Conservation (phyloP, 202 grass and related monocot species). For the Brachypodium distachyon region DNA sequence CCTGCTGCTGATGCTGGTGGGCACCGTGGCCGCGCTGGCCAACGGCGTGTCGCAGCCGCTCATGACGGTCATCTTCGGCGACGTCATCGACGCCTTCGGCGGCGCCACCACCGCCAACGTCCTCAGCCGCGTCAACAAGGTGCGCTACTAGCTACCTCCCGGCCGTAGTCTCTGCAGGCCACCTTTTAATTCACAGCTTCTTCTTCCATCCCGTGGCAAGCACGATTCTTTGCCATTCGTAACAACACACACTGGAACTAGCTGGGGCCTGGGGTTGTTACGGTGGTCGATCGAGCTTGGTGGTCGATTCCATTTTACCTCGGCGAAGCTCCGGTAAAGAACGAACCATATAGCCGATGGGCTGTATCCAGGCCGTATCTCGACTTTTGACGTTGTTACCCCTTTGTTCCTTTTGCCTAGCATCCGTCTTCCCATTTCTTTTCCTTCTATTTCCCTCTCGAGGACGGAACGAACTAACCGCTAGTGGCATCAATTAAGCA, state of each 20-base stretch:
- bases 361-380: background rate
- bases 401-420: background rate
- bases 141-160: conserved; percentile 3
- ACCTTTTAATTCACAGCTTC: no score
- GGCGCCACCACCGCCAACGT: conserved; percentile 6
- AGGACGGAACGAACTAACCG: background rate
- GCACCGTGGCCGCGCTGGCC: conserved; percentile 40
- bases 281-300: background rate
- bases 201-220: background rate
- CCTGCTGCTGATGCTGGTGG: conserved; percentile 48
- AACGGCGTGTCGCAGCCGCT: conserved; percentile 75
- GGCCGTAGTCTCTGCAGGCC: background rate
- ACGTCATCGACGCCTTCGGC: conserved; percentile 69
- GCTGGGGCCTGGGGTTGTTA: no score
- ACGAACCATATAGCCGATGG: background rate
- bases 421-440: background rate
- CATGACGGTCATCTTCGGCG: conserved; percentile 76
- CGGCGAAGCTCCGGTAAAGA: background rate
- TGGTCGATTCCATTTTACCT: background rate
- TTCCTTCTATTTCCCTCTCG: background rate
- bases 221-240: background rate
- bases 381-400: background rate
- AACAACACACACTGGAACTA: background rate
- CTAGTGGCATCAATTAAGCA: background rate
- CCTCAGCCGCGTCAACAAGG: conserved; percentile 58